Conservation (phyloP, 73 alveolate genomes). For the Loxodes magnus region DNA sequence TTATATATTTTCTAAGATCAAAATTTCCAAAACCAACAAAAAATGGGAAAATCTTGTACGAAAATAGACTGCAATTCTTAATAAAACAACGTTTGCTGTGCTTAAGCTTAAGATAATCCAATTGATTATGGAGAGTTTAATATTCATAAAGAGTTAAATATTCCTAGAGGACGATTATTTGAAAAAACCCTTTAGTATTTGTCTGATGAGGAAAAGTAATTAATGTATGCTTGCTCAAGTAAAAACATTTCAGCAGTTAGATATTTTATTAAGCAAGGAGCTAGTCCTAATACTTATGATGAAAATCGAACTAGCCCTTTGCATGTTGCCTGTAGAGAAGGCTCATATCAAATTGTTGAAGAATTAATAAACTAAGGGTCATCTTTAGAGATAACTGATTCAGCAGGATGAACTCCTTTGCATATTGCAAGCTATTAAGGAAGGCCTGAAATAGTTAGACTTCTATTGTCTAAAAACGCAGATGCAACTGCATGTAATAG, state of each 20-base stretch:
- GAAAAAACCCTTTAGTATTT: neutral
- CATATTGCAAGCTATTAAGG: conserved; percentile 6
- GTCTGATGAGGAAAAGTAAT: neutral
- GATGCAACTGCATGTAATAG: conserved; percentile 9
- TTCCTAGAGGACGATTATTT: conserved; percentile 3
- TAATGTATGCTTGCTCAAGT: conserved; percentile 2
- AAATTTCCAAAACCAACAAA: too few species aligned
- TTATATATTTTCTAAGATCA: too few species aligned
- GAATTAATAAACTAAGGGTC: conserved; percentile 9
- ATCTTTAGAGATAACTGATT: conserved; percentile 4
- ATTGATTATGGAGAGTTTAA: conserved; percentile 9
- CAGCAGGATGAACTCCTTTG: conserved; percentile 9
- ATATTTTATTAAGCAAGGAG: conserved; percentile 1
- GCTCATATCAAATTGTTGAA: neutral
- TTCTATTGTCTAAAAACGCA: neutral
- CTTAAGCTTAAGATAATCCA: too few species aligned
- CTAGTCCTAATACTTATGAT: conserved; percentile 10
- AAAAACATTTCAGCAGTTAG: neutral
- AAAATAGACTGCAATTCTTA: too few species aligned
- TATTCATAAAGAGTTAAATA: conserved; percentile 6
- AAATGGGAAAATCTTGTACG: too few species aligned
- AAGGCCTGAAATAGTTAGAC: neutral
- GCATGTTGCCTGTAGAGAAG: conserved; percentile 17
- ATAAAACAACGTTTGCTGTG: too few species aligned
- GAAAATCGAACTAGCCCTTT: conserved; percentile 15